Evolutionary conservation across 2,329 filamentous ascomycete genomes (phyloP).

Genomic region (Colletotrichum gigasporum): DNA sequence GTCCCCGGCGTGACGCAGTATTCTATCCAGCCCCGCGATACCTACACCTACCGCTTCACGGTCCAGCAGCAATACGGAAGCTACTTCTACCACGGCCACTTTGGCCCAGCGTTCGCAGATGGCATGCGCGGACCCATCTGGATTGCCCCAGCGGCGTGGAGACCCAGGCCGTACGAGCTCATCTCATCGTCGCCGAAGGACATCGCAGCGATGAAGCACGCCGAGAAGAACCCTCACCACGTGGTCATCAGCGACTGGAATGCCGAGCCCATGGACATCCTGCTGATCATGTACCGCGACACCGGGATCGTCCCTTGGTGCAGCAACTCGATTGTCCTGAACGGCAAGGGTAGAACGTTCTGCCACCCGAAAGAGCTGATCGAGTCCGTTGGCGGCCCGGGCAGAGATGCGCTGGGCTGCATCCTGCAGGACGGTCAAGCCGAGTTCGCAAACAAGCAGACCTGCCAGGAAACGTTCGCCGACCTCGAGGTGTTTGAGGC

Average conservation of each 20-base stretch:
- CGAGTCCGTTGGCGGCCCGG: slow-evolving; percentile 2
- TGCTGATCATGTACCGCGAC: slow-evolving; percentile 24
- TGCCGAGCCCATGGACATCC: slow-evolving; percentile 19
- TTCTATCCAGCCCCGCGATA: slow-evolving; percentile 24
- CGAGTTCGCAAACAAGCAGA: slow-evolving; percentile 6
- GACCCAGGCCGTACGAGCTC: slow-evolving; percentile 20
- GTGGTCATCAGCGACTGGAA: slow-evolving; percentile 28
- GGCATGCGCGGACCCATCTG: slow-evolving; percentile 28
- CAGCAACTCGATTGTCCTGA: slow-evolving; percentile 26
- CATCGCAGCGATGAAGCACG: slow-evolving; percentile 16
- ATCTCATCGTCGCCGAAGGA: slow-evolving; percentile 11
- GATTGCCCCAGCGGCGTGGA: slow-evolving; percentile 21
- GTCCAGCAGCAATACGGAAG: slow-evolving; percentile 23
- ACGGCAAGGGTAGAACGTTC: slow-evolving; percentile 16
- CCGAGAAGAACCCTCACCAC: slow-evolving; percentile 10
- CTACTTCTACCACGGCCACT: slow-evolving; percentile 24
- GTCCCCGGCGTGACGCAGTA: slow-evolving; percentile 24
- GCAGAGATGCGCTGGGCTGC: slow-evolving; percentile 14
- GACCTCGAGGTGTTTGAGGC: slow-evolving; percentile 20
- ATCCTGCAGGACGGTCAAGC: not conserved
- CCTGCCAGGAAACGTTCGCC: slow-evolving; percentile 13
- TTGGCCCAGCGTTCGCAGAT: slow-evolving; percentile 20
- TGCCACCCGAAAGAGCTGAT: slow-evolving; percentile 7
- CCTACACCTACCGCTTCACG: slow-evolving; percentile 19
- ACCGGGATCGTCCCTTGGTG: slow-evolving; percentile 21